Evolutionary conservation across 2,329 filamentous ascomycete species (phyloP).

Genomic region (Phyllosticta citrichinensis): DNA sequence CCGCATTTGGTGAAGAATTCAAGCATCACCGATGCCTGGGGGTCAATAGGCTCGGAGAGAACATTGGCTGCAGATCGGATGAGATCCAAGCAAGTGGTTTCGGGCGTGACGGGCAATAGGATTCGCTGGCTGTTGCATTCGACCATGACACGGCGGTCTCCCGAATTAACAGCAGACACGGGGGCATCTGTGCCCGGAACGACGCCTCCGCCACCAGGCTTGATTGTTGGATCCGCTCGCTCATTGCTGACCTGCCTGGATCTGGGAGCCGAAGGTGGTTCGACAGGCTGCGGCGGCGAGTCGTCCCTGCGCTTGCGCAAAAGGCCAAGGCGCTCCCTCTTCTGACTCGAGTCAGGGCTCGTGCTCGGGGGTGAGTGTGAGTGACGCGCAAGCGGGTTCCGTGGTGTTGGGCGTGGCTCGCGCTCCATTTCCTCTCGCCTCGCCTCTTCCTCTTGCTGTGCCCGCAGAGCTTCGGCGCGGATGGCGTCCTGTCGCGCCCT

Average conservation of each 20-base stretch:
- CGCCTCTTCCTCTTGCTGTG: constrained; percentile 22
- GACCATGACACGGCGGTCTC: constrained; percentile 63
- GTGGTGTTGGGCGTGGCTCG: constrained; percentile 3
- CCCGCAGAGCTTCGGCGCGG: constrained; percentile 19
- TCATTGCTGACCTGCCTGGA: constrained; percentile 19
- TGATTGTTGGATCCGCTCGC: constrained; percentile 18
- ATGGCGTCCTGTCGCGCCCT: constrained; percentile 22
- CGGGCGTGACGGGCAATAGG: constrained; percentile 59
- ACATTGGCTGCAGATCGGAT: constrained; percentile 56
- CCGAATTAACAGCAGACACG: constrained; percentile 68
- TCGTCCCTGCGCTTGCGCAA: constrained; percentile 26
- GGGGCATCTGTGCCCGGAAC: constrained; percentile 62
- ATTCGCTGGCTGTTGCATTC: constrained; percentile 61
- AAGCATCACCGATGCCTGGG: constrained; percentile 58
- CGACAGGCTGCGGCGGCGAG: constrained; percentile 15
- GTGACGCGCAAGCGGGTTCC: neutral
- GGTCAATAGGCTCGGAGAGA: constrained; percentile 54
- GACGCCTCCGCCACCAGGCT: constrained; percentile 35
- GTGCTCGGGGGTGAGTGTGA: neutral
- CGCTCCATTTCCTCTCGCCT: neutral
- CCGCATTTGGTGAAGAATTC: constrained; percentile 69
- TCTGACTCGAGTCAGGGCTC: constrained; percentile 1
- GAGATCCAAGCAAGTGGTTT: constrained; percentile 66
- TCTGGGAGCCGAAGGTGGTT: constrained; percentile 14
- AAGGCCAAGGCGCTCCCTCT: constrained; percentile 21